A percentile compares a stretch with the other conserved stretches of the same genome.
Evolutionary conservation across 345 rosid genomes (phyloP).

Genomic region (Angophora floribunda): DNA sequence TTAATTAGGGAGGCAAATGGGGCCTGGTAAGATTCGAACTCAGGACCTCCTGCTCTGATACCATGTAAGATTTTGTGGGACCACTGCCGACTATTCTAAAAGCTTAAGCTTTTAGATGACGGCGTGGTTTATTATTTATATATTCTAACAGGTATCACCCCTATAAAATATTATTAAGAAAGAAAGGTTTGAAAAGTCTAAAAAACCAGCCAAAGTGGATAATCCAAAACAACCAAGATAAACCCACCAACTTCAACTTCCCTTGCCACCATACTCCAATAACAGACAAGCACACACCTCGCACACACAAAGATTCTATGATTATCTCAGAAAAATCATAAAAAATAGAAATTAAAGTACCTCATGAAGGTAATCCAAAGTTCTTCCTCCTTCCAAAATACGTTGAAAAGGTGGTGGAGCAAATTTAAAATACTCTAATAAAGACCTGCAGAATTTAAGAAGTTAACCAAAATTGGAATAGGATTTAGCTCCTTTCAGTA

Average conservation of each 20-base stretch:
- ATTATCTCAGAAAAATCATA: background rate
- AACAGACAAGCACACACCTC: background rate
- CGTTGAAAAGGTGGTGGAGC: conserved; percentile 81
- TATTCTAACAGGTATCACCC: background rate
- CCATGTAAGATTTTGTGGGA: too few relatives aligned
- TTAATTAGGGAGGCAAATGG: too few relatives aligned
- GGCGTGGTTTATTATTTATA: too few relatives aligned
- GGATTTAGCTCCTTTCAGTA: background rate
- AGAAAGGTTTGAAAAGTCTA: background rate
- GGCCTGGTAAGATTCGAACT: too few relatives aligned
- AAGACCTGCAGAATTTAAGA: conserved; percentile 42
- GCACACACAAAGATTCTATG: background rate
- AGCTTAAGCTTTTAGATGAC: too few relatives aligned
- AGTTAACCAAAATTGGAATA: background rate
- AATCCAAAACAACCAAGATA: background rate
- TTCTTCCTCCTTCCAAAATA: conserved; percentile 22
- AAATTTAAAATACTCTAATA: conserved; percentile 54
- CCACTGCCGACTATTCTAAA: too few relatives aligned
- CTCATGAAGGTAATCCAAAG: conserved; percentile 22
- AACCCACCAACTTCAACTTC: background rate
- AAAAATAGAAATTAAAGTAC: conserved; percentile 15
- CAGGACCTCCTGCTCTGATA: too few relatives aligned
- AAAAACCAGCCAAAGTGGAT: background rate
- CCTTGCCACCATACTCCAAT: background rate
- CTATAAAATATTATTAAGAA: background rate